phyloP scores from a whole-genome alignment of 176 grass and related monocot species.

The Oryza punctata region DNA sequence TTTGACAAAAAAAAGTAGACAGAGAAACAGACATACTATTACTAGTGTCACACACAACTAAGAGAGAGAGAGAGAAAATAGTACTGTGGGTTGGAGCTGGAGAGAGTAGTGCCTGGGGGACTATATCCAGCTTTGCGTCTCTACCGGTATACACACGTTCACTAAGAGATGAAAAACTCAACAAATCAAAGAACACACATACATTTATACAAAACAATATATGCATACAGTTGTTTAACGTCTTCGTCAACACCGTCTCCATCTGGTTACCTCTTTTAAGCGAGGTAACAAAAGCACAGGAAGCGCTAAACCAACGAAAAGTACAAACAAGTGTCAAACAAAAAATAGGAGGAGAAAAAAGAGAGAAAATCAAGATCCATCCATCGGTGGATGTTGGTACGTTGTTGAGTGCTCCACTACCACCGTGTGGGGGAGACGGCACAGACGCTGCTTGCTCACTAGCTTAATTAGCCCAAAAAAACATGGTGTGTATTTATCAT shows the following conservation, averaged over 20 bases:
- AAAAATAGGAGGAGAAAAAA: neutral
- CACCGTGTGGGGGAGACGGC: neutral
- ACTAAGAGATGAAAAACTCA: too few species aligned
- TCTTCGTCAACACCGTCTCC: neutral
- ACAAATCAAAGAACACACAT: too few species aligned
- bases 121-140: neutral
- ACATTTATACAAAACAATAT: neutral
- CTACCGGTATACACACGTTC: neutral
- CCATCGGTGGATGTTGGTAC: neutral
- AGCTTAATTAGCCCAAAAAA: neutral
- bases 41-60: neutral
- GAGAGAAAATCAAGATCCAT: neutral
- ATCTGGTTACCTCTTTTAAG: neutral
- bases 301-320: neutral
- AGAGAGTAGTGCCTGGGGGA: neutral
- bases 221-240: neutral
- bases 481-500: neutral
- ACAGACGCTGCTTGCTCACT: neutral
- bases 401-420: neutral
- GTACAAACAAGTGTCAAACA: neutral
- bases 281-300: neutral
- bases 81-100: neutral
- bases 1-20: conserved; percentile 6
- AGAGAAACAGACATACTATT: conserved; percentile 34
- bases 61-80: neutral